Percentiles rank a stretch among this genome's conserved stretches.
phyloP scores from a whole-genome alignment of 768 basidiomycete genomes.

The Hemileccinum impolitum region DNA sequence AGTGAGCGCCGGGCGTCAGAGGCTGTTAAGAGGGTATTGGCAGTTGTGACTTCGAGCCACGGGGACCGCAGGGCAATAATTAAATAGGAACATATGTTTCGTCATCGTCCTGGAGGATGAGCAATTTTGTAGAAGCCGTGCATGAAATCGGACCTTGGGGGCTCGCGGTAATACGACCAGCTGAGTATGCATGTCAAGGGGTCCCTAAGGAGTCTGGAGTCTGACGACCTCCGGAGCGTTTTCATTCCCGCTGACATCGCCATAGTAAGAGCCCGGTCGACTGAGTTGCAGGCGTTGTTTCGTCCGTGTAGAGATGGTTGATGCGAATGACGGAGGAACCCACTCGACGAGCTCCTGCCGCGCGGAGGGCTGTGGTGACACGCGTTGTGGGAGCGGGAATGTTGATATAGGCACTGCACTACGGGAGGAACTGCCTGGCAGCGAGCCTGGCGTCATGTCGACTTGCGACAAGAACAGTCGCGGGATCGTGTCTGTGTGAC shows the following conservation, averaged over 20 bases:
- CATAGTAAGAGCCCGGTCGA: slow-evolving; percentile 22
- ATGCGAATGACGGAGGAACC: slow-evolving; percentile 17
- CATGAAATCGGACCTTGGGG: slow-evolving; percentile 8
- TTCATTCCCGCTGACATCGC: slow-evolving; percentile 33
- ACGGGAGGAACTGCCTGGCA: slow-evolving; percentile 17
- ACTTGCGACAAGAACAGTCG: slow-evolving; percentile 20
- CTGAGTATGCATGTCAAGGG: slow-evolving; percentile 9
- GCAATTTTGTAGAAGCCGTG: slow-evolving; percentile 1
- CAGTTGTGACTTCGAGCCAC: slow-evolving; percentile 8
- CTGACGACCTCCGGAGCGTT: slow-evolving; percentile 9
- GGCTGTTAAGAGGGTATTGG: slow-evolving; percentile 2
- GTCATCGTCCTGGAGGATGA: slow-evolving; percentile 4
- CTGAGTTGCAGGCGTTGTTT: slow-evolving; percentile 12
- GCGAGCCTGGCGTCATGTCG: slow-evolving; percentile 7
- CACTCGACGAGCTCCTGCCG: slow-evolving; percentile 26
- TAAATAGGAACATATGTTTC: slow-evolving; percentile 6
- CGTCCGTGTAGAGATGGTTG: slow-evolving; percentile 18
- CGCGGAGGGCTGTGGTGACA: slow-evolving; percentile 31
- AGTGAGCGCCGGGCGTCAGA: slow-evolving; percentile 18
- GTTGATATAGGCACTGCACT: slow-evolving; percentile 10
- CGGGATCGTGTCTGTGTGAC: slow-evolving; percentile 18
- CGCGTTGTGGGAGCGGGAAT: slow-evolving; percentile 16
- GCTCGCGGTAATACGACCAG: slow-evolving; percentile 4
- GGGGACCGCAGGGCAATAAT: slow-evolving; percentile 13
- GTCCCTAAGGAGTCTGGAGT: slow-evolving; percentile 1